phyloP scores from a whole-genome alignment of 805 yeast species.

The Wickerhamomyces chambardii region DNA sequence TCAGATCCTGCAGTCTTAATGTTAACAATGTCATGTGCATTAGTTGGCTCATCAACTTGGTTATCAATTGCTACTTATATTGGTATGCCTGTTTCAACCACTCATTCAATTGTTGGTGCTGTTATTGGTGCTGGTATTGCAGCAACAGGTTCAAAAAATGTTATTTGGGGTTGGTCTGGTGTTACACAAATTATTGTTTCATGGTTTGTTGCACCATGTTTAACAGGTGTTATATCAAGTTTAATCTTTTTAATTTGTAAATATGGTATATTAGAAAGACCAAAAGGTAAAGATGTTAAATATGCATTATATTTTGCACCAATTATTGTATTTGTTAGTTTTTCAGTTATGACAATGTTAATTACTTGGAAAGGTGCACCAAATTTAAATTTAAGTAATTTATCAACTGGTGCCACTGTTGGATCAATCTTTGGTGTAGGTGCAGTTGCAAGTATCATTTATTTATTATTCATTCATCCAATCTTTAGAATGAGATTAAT shows the following conservation, averaged over 20 bases:
- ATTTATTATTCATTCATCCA: constrained; percentile 49
- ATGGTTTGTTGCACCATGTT: constrained; percentile 70
- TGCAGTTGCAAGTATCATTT: constrained; percentile 42
- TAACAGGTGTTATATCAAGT: constrained; percentile 59
- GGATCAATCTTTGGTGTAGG: constrained; percentile 62
- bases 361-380: constrained; percentile 82
- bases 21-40: constrained; percentile 70
- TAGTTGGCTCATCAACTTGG: constrained; percentile 69
- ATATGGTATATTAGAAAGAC: constrained; percentile 51
- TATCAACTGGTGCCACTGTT: constrained; percentile 41
- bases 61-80: constrained; percentile 54
- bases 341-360: constrained; percentile 61
- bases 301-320: constrained; percentile 55
- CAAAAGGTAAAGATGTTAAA: constrained; percentile 31
- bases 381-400: constrained; percentile 42
- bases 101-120: constrained; percentile 74
- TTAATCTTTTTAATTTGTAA: constrained; percentile 52
- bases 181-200: constrained; percentile 68
- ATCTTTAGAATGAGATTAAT: constrained; percentile 52
- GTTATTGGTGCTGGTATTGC: constrained; percentile 71
- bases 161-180: constrained; percentile 73
- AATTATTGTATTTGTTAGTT: constrained; percentile 47
- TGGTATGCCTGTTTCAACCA: constrained; percentile 77
- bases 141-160: constrained; percentile 50
- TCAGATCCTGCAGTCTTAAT: constrained; percentile 61